These are phyloP conservation scores for Fraxinus nigra DNA, from an alignment of 305 asterid genomes.

Conservation along the genomic window DNA sequence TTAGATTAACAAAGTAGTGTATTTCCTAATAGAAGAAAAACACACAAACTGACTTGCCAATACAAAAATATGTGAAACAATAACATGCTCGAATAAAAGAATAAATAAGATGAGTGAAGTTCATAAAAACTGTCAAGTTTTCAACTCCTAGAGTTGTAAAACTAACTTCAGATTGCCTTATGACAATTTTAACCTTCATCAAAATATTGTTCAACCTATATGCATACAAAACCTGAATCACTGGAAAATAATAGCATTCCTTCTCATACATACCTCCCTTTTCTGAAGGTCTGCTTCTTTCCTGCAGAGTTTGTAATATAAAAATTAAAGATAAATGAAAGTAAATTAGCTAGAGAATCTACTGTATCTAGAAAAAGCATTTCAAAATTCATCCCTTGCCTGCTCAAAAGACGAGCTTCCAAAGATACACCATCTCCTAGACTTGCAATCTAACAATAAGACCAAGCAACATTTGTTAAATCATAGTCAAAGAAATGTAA, in stretches of 20 bases:
- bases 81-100: neutral
- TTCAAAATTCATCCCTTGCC: constrained; percentile 41
- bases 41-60: neutral
- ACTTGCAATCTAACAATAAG: constrained; percentile 61
- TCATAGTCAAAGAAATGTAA: constrained; percentile 1
- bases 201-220: neutral
- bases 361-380: constrained; percentile 12
- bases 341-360: constrained; percentile 20
- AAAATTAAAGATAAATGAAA: constrained; percentile 5
- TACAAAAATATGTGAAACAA: neutral
- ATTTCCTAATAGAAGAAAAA: neutral
- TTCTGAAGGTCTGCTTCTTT: constrained; percentile 91
- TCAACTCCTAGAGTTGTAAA: neutral
- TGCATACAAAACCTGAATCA: constrained; percentile 11
- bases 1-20: neutral
- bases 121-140: neutral
- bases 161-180: neutral
- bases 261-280: constrained; percentile 63
- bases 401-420: constrained; percentile 93
- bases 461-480: constrained; percentile 6
- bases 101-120: neutral
- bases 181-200: neutral
- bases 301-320: constrained; percentile 40
- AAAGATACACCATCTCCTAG: constrained; percentile 89
- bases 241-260: constrained; percentile 13